These are phyloP conservation scores for Narthecium ossifragum DNA, from an alignment of 106 monocot genomes.

Conservation along the genomic window DNA sequence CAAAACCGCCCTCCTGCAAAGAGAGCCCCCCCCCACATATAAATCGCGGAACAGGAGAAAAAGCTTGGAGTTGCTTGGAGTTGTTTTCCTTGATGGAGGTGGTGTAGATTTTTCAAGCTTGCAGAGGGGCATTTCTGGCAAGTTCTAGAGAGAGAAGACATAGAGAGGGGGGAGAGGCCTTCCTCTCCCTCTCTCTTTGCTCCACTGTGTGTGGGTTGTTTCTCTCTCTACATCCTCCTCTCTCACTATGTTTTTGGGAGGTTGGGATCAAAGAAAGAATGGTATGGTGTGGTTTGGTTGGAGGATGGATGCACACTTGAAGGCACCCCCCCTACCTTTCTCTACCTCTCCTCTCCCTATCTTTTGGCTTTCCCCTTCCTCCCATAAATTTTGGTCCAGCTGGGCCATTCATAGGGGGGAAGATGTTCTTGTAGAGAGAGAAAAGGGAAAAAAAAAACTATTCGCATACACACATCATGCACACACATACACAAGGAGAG, in stretches of 20 bases:
- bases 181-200: neutral
- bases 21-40: neutral
- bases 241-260: neutral
- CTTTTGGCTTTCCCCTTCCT: neutral
- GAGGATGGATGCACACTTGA: too few relatives aligned
- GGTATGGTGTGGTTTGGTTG: neutral
- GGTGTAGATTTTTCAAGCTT: neutral
- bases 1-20: slow-evolving; percentile 4
- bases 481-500: too few relatives aligned
- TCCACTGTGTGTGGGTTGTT: neutral
- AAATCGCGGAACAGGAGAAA: neutral
- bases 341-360: neutral
- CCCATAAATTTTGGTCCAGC: slow-evolving; percentile 1
- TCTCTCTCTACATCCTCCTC: neutral
- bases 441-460: neutral
- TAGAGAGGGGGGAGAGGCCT: too few relatives aligned
- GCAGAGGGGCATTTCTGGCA: slow-evolving; percentile 21
- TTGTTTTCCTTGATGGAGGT: slow-evolving; percentile 1
- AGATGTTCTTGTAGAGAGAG: neutral
- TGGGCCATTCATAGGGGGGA: slow-evolving; percentile 1
- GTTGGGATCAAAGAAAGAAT: neutral
- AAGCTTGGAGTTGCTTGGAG: too few relatives aligned
- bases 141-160: neutral
- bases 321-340: neutral
- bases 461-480: too few relatives aligned